Evolutionary conservation across 768 basidiomycete genomes (phyloP).

Genomic region (Tylopilus intermedius): DNA sequence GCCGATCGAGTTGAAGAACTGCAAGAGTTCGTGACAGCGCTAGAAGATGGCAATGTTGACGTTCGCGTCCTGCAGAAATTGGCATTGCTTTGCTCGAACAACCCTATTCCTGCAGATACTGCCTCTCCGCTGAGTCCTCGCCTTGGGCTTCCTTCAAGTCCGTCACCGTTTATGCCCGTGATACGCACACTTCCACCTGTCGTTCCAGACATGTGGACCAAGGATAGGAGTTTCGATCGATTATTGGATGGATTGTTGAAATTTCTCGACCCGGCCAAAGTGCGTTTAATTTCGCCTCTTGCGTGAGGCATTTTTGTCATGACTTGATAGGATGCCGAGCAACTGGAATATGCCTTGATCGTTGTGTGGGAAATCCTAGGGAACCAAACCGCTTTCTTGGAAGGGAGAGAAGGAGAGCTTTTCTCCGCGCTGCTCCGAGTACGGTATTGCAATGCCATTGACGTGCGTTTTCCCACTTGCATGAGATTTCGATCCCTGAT

Average conservation of each 20-base stretch:
- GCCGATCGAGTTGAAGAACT: conserved; percentile 47
- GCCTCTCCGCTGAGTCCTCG: conserved; percentile 53
- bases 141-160: conserved; percentile 47
- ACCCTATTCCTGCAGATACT: conserved; percentile 41
- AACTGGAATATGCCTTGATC: conserved; percentile 75
- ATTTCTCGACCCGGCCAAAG: conserved; percentile 61
- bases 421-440: conserved; percentile 67
- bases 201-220: conserved; percentile 65
- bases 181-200: conserved; percentile 35
- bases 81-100: conserved; percentile 56
- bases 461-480: conserved; percentile 42
- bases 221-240: conserved; percentile 63
- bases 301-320: background rate
- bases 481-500: background rate
- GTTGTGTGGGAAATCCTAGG: conserved; percentile 81
- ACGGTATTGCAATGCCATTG: conserved; percentile 66
- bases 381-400: conserved; percentile 65
- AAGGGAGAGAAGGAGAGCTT: conserved; percentile 75
- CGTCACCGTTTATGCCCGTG: conserved; percentile 51
- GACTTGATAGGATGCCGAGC: conserved; percentile 48
- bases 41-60: conserved; percentile 52
- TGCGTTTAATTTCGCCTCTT: conserved; percentile 30
- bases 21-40: conserved; percentile 45
- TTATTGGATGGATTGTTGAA: conserved; percentile 62
- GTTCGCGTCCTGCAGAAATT: conserved; percentile 59